Base-by-base conservation (phyloP, 768 basidiomycete species). In the Leccinum ochraceum region DNA sequence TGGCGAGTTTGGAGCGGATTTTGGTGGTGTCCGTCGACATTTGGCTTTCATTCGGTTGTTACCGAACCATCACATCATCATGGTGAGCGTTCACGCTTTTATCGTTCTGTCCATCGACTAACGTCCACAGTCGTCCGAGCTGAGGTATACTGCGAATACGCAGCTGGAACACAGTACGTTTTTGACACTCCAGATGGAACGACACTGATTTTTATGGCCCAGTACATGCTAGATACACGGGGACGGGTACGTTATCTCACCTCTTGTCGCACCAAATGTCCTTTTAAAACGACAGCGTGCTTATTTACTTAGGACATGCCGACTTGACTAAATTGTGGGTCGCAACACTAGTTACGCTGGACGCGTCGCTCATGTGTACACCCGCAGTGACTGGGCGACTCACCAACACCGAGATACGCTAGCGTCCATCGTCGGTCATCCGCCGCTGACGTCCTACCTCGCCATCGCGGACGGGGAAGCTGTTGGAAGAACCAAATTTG, bases 321-420 rank as follows among this genome's bases (percentile, higher is more conserved):
- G 96, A 99, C 75, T 78, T 95, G 72, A 92, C 94, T 6, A 98
- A 98, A 80, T 95, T 89, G 96, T 97, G 68, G 63, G 93, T 79
- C 42, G 26, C 24, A 17, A 10, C 14, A 10, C 44, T 56, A n/a
- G n/a, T 26, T 48, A 20, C 36, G 1, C 11, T 28, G 44, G 32
- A 63, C 51, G 36, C 34, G 46, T 46, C 53, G 54, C 53, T 59
- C 11, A 66, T 66, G 63, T 69, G 65, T 20, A 42, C 34, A 56
- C 5, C 3, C 70, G 8, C 32, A 98, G 96, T 76, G 96, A 98
- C 71, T 98, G 96, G 96, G 76, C 96, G 51, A 97, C 94, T 7
- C 94, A 98, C 76, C 96, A 98, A 71, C 95, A 98, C 77, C 87
- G 96, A 46, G 96, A 98, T 74, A 95, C 94, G n/a, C 78, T 93